Evolutionary conservation across 495 filamentous ascomycete species (phyloP).

Genomic region (Astrocystis sublimbata): DNA sequence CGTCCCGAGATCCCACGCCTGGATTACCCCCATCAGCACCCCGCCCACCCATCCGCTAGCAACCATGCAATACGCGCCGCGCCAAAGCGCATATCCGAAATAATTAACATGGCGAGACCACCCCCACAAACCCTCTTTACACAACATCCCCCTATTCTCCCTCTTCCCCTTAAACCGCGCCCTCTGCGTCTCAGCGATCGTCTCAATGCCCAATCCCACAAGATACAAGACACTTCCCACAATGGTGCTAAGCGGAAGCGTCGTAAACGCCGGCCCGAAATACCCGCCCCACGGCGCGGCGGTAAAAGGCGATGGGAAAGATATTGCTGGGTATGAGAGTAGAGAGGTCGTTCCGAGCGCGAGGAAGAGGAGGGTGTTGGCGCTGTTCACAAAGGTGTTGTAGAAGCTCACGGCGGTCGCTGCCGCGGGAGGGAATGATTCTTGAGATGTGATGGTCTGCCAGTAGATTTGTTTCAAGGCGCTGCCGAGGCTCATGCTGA

Average conservation of each 20-base stretch:
- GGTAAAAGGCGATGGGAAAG: slow-evolving; percentile 6
- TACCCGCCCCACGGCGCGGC: slow-evolving; percentile 14
- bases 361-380: slow-evolving; percentile 49
- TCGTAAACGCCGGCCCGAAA: background rate
- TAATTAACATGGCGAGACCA: slow-evolving; percentile 63
- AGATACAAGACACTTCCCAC: slow-evolving; percentile 48
- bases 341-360: slow-evolving; percentile 41
- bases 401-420: slow-evolving; percentile 40
- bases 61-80: slow-evolving; percentile 52
- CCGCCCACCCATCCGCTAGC: slow-evolving; percentile 50
- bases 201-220: slow-evolving; percentile 51
- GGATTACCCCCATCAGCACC: slow-evolving; percentile 36
- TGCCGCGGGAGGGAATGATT: slow-evolving; percentile 42
- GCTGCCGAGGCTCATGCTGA: slow-evolving; percentile 51
- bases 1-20: slow-evolving; percentile 47
- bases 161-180: slow-evolving; percentile 53
- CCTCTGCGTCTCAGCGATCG: slow-evolving; percentile 54
- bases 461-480: slow-evolving; percentile 55
- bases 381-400: slow-evolving; percentile 51
- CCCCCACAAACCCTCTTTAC: slow-evolving; percentile 52
- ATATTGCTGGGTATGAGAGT: slow-evolving; percentile 21
- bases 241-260: slow-evolving; percentile 34
- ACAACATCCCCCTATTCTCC: slow-evolving; percentile 56
- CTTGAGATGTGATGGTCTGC: slow-evolving; percentile 39
- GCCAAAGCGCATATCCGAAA: slow-evolving; percentile 57